A percentile compares a stretch with the other conserved stretches of the same genome.
phyloP scores from a whole-genome alignment of 192 early-diverging fungal genomes.

The Backusella morwellensis region DNA sequence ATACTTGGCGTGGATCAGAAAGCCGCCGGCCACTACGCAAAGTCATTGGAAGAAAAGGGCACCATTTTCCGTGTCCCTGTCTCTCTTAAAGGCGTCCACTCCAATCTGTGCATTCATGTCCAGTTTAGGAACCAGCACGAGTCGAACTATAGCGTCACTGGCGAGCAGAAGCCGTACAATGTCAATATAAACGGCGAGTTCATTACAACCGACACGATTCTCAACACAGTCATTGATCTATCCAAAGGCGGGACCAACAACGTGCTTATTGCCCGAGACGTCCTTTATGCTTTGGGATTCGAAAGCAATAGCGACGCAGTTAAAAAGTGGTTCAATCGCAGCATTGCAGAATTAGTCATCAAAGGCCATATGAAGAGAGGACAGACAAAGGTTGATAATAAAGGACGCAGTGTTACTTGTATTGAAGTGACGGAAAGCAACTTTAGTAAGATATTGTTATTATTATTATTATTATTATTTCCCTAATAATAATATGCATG shows the following conservation, averaged over 20 bases:
- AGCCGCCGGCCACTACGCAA: slow-evolving; percentile 22
- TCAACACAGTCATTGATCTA: neutral
- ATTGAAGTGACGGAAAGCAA: neutral
- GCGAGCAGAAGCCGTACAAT: slow-evolving; percentile 9
- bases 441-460: neutral
- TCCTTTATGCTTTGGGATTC: slow-evolving; percentile 16
- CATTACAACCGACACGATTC: neutral
- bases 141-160: neutral
- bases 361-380: slow-evolving; percentile 10
- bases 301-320: neutral
- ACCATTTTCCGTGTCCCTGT: slow-evolving; percentile 7
- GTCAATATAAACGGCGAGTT: slow-evolving; percentile 14
- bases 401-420: neutral
- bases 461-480: neutral
- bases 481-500: neutral
- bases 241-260: neutral
- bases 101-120: slow-evolving; percentile 19
- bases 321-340: slow-evolving; percentile 22
- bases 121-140: slow-evolving; percentile 6
- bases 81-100: neutral
- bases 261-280: slow-evolving; percentile 2
- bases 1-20: slow-evolving; percentile 1
- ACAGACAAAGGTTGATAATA: neutral
- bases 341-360: neutral
- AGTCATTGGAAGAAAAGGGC: slow-evolving; percentile 18